Evolutionary conservation across 2,329 filamentous ascomycete species (phyloP).

Genomic region (Exophiala aquamarina): DNA sequence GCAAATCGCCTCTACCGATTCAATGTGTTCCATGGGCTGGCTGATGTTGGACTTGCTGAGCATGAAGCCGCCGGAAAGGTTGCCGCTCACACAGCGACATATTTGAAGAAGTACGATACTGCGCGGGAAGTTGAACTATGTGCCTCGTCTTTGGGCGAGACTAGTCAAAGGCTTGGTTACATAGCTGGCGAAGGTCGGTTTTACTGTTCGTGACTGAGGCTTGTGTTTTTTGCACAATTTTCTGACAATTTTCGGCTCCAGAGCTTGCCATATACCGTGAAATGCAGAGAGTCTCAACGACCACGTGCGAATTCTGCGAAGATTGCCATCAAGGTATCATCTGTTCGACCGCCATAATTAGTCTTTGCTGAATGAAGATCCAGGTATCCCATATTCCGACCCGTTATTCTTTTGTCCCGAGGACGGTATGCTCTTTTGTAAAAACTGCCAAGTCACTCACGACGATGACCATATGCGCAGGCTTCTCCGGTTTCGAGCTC

Average conservation of each 20-base stretch:
- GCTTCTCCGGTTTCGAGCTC: conserved; percentile 1
- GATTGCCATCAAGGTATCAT: conserved; percentile 3
- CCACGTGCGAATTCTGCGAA: conserved; percentile 6
- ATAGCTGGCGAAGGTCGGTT: conserved; percentile 6
- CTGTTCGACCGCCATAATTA: background rate
- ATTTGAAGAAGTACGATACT: conserved; percentile 3
- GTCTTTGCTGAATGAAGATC: background rate
- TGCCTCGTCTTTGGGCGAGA: background rate
- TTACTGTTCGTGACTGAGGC: background rate
- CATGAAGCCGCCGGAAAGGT: conserved; percentile 4
- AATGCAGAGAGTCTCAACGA: conserved; percentile 1
- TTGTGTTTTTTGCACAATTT: background rate
- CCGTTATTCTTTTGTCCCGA: conserved; percentile 1
- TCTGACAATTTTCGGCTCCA: background rate
- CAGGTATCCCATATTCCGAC: conserved; percentile 3
- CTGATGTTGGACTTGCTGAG: conserved; percentile 1
- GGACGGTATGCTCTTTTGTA: conserved; percentile 4
- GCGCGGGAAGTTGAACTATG: conserved; percentile 5
- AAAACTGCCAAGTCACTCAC: conserved; percentile 4
- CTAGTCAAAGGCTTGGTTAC: conserved; percentile 2
- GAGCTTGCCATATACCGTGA: conserved; percentile 3
- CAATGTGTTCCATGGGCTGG: background rate
- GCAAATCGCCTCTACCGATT: background rate
- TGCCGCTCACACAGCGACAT: conserved; percentile 1
- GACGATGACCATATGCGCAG: conserved; percentile 5